Percentiles rank a stretch among this genome's conserved stretches.
These are phyloP conservation scores for Talaromyces sp. DNA, from an alignment of 2,329 filamentous ascomycete genomes.

Conservation along the genomic window DNA sequence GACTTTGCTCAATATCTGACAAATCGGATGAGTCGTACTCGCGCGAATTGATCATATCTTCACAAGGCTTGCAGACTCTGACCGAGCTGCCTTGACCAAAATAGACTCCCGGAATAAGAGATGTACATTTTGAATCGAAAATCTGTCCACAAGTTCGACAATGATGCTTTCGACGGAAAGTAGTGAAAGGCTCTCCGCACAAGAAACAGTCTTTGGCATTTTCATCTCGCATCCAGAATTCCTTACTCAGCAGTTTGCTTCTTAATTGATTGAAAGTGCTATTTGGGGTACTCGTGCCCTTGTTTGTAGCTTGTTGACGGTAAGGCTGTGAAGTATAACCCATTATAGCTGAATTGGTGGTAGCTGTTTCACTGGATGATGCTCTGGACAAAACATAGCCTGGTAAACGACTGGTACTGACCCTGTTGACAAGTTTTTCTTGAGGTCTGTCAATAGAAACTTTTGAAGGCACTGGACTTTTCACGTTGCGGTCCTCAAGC, in stretches of 20 bases:
- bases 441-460: slow-evolving; percentile 25
- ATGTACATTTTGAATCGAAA: slow-evolving; percentile 94
- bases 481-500: slow-evolving; percentile 29
- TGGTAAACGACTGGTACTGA: slow-evolving; percentile 46
- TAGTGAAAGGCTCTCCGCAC: slow-evolving; percentile 85
- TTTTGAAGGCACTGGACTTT: slow-evolving; percentile 28
- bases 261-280: slow-evolving; percentile 62
- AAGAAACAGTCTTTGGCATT: slow-evolving; percentile 96
- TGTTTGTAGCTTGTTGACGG: slow-evolving; percentile 21
- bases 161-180: slow-evolving; percentile 93
- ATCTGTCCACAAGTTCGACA: slow-evolving; percentile 96
- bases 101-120: slow-evolving; percentile 78
- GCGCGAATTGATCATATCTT: slow-evolving; percentile 84
- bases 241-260: slow-evolving; percentile 84
- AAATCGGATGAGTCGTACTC: slow-evolving; percentile 91
- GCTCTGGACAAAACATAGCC: slow-evolving; percentile 41
- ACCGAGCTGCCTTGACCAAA: slow-evolving; percentile 84
- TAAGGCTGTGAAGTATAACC: slow-evolving; percentile 23
- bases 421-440: slow-evolving; percentile 36
- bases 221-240: slow-evolving; percentile 99
- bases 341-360: slow-evolving; percentile 42
- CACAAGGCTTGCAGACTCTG: slow-evolving; percentile 87
- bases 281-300: slow-evolving; percentile 26
- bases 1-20: slow-evolving; percentile 66
- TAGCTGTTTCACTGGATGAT: slow-evolving; percentile 41